phyloP scores from a whole-genome alignment of 768 basidiomycete genomes.

The Phlegmacium glaucopus region DNA sequence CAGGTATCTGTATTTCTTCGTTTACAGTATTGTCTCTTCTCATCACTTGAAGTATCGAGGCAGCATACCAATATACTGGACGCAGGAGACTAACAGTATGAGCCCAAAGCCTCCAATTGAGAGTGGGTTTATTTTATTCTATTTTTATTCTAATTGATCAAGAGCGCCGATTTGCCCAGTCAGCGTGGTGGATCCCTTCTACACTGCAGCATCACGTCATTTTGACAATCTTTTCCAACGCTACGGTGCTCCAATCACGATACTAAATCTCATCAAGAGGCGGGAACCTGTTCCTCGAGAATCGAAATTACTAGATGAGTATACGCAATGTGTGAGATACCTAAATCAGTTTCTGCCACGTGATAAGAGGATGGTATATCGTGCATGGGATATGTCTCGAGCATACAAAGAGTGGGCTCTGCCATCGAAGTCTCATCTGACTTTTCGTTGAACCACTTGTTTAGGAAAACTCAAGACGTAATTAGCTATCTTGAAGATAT shows the following conservation, averaged over 20 bases:
- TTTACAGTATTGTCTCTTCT: background rate
- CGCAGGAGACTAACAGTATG: constrained; percentile 88
- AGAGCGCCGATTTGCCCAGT: constrained; percentile 41
- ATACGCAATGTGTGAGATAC: constrained; percentile 87
- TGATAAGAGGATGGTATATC: constrained; percentile 84
- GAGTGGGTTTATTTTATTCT: constrained; percentile 48
- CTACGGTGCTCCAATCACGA: constrained; percentile 87
- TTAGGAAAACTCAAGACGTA: constrained; percentile 91
- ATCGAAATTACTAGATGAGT: constrained; percentile 86
- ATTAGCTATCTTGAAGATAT: constrained; percentile 94
- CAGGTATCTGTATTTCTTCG: constrained; percentile 47
- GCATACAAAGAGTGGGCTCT: constrained; percentile 84
- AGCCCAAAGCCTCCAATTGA: constrained; percentile 94
- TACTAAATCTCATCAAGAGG: constrained; percentile 93
- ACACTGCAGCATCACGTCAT: constrained; percentile 86
- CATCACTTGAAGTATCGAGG: constrained; percentile 74
- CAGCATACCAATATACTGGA: constrained; percentile 96
- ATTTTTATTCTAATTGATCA: background rate
- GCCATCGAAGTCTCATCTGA: background rate
- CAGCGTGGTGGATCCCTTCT: constrained; percentile 92
- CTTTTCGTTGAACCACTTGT: background rate
- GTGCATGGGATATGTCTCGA: constrained; percentile 94
- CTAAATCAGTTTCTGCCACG: constrained; percentile 93
- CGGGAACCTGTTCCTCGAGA: constrained; percentile 79
- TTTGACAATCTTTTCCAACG: constrained; percentile 88